Percentiles rank a stretch among this genome's conserved stretches.
Evolutionary conservation across 1,284 basidiomycete species (phyloP).

Genomic region (Earliella scabrosa): DNA sequence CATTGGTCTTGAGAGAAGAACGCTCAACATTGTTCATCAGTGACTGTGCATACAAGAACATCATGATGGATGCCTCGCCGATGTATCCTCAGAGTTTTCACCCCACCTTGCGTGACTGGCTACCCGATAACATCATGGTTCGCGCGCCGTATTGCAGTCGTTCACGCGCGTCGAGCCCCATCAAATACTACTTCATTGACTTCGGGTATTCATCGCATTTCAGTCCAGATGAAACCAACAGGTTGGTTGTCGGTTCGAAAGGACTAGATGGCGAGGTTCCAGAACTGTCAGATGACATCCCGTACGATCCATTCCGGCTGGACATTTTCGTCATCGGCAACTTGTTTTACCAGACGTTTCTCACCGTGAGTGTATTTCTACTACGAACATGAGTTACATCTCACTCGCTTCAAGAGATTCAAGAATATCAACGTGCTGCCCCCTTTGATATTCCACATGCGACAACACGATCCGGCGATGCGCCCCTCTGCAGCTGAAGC

Average conservation of each 20-base stretch:
- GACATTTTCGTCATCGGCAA: constrained; percentile 27
- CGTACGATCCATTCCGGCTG: constrained; percentile 34
- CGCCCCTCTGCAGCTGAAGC: too few relatives aligned
- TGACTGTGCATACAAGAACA: constrained; percentile 23
- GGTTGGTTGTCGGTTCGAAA: background rate
- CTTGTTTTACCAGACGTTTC: too few relatives aligned
- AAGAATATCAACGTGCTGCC: too few relatives aligned
- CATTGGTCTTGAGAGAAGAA: background rate
- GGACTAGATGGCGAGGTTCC: constrained; percentile 31
- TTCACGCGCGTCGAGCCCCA: background rate
- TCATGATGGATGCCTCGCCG: constrained; percentile 29
- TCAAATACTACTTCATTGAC: constrained; percentile 2
- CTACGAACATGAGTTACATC: too few relatives aligned
- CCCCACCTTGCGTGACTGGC: background rate
- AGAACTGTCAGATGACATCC: constrained; percentile 27
- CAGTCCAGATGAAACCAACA: background rate
- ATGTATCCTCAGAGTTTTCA: constrained; percentile 24
- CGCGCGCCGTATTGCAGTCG: background rate
- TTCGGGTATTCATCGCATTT: constrained; percentile 1
- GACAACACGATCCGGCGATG: too few relatives aligned
- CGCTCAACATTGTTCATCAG: too few relatives aligned
- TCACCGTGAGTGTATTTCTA: too few relatives aligned
- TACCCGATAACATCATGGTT: background rate
- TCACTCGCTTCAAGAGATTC: too few relatives aligned
- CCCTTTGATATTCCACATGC: too few relatives aligned